Evolutionary conservation across 75 land plant genomes (phyloP).

Genomic region (Cupressus sempervirens): DNA sequence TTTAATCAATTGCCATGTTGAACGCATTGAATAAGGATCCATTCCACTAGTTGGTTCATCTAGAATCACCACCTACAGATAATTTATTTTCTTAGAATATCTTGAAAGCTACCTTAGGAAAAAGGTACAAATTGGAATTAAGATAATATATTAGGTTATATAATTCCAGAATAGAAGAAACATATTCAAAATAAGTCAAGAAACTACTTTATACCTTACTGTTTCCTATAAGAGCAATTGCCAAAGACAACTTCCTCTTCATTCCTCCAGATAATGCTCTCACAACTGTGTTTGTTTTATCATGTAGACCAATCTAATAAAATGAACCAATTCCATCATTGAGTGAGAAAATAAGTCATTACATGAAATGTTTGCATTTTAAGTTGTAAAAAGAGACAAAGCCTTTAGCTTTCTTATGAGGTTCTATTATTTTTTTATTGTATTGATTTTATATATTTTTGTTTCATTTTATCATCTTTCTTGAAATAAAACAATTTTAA

Average conservation of each 20-base stretch:
- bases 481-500: not conserved
- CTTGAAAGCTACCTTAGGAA: constrained; percentile 12
- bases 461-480: not conserved
- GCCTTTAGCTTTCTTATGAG: not conserved
- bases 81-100: constrained; percentile 20
- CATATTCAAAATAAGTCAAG: not conserved
- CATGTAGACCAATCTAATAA: constrained; percentile 52
- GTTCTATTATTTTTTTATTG: not conserved
- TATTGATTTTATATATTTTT: not conserved
- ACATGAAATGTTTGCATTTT: not conserved
- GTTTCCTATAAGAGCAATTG: constrained; percentile 66
- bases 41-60: constrained; percentile 98
- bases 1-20: constrained; percentile 86
- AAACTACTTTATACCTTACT: constrained; percentile 53
- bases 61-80: constrained; percentile 68
- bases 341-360: not conserved
- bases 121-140: not conserved
- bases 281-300: constrained; percentile 59
- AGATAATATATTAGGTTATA: not conserved
- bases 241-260: constrained; percentile 84
- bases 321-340: not conserved
- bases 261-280: constrained; percentile 85
- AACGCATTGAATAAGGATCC: constrained; percentile 94
- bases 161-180: not conserved
- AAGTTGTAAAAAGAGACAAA: not conserved